Evolutionary conservation across 1,284 basidiomycete genomes (phyloP).

Genomic region (Mycena sp.): DNA sequence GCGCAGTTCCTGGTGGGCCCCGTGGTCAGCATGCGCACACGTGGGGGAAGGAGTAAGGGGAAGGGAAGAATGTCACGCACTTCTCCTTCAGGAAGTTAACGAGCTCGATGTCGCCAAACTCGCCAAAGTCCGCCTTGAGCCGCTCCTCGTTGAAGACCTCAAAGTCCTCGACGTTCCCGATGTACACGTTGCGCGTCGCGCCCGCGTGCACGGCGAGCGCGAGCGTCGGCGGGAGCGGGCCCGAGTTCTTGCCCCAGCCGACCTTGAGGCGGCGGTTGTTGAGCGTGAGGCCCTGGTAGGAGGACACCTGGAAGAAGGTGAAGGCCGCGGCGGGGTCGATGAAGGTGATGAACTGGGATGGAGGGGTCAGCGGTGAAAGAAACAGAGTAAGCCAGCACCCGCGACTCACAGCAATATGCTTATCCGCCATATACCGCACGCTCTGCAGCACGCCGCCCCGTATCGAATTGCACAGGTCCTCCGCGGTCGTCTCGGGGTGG

Average conservation of each 20-base stretch:
- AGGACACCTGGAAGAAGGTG: slow-evolving; percentile 91
- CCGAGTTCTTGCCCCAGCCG: slow-evolving; percentile 94
- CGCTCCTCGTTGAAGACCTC: slow-evolving; percentile 88
- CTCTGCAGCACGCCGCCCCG: slow-evolving; percentile 92
- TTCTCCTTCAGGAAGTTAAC: slow-evolving; percentile 96
- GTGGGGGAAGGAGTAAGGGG: background rate
- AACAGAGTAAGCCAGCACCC: too few species aligned
- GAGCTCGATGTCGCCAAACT: slow-evolving; percentile 94
- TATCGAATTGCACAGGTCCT: slow-evolving; percentile 94
- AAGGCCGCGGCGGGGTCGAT: slow-evolving; percentile 90
- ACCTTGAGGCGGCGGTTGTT: slow-evolving; percentile 93
- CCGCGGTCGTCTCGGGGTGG: slow-evolving; percentile 90
- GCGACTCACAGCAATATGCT: slow-evolving; percentile 86
- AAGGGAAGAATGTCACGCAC: slow-evolving; percentile 51
- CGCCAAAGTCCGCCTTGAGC: slow-evolving; percentile 88
- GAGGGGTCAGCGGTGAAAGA: slow-evolving; percentile 3
- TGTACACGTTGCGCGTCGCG: slow-evolving; percentile 94
- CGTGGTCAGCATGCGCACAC: background rate
- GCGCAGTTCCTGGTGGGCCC: slow-evolving; percentile 79
- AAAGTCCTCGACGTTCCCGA: slow-evolving; percentile 93
- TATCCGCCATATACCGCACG: slow-evolving; percentile 92
- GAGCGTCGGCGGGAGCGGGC: slow-evolving; percentile 83
- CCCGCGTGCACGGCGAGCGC: slow-evolving; percentile 90
- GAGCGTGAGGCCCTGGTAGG: slow-evolving; percentile 86
- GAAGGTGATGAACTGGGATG: slow-evolving; percentile 85